These are phyloP conservation scores for Leptographium galeiforme DNA, from an alignment of 2,329 filamentous ascomycete species.

Conservation along the genomic window DNA sequence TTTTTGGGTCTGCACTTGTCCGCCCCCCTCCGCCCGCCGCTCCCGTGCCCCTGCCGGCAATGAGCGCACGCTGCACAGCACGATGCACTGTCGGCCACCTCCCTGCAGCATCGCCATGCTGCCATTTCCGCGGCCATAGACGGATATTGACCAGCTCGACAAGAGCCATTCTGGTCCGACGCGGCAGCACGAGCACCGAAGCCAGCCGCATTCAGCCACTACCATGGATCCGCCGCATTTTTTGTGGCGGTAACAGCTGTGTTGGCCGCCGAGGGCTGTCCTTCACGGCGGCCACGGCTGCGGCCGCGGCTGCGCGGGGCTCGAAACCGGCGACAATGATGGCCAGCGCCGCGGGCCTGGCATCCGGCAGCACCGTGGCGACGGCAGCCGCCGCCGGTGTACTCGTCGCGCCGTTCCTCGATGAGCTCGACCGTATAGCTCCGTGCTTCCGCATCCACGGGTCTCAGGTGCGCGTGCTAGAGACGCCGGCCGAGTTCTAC, in stretches of 20 bases:
- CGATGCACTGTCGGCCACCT: constrained; percentile 14
- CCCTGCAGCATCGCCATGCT: neutral
- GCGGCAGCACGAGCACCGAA: neutral
- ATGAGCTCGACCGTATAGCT: constrained; percentile 74
- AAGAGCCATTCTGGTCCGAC: neutral
- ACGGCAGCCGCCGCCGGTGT: constrained; percentile 17
- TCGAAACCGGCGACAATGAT: neutral
- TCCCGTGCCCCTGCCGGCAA: constrained; percentile 8
- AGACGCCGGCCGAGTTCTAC: constrained; percentile 81
- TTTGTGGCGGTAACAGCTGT: neutral
- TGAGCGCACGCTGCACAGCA: constrained; percentile 21
- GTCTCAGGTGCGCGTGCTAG: constrained; percentile 66
- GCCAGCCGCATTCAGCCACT: neutral
- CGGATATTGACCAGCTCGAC: neutral
- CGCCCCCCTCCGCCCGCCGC: too few relatives aligned
- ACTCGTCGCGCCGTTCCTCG: constrained; percentile 39
- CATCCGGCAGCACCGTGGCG: neutral
- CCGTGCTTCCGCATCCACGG: constrained; percentile 81
- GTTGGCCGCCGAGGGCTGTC: neutral
- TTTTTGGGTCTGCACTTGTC: neutral
- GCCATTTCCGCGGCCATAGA: neutral
- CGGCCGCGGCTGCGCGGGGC: neutral
- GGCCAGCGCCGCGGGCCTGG: neutral
- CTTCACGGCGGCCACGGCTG: neutral
- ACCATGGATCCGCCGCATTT: neutral